phyloP scores from a whole-genome alignment of 345 rosid genomes.

The Hibiscus mutabilis region DNA sequence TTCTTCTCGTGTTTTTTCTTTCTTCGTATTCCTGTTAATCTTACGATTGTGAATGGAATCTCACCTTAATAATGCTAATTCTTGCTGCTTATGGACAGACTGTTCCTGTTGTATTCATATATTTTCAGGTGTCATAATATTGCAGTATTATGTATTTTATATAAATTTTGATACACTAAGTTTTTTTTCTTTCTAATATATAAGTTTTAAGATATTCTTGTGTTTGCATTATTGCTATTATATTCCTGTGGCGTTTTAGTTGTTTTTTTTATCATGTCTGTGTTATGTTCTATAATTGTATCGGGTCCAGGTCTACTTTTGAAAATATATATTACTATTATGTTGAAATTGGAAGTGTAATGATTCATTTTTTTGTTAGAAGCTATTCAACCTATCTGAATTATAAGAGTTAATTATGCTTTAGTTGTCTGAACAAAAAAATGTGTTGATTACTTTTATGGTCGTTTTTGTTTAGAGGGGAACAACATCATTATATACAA shows the following conservation, averaged over 20 bases:
- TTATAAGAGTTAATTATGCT: not conserved
- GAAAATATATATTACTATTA: not conserved
- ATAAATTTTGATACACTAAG: not conserved
- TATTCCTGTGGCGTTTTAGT: not conserved
- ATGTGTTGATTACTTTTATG: not conserved
- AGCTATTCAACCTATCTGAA: not conserved
- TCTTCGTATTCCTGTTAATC: not conserved
- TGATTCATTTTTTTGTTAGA: not conserved
- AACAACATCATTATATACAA: not conserved
- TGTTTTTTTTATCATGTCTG: not conserved
- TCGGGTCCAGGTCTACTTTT: not conserved
- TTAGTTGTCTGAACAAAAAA: not conserved
- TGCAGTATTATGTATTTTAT: not conserved
- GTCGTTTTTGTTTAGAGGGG: not conserved
- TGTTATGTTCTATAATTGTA: not conserved
- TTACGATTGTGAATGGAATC: not conserved
- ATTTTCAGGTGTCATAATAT: not conserved
- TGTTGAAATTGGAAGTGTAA: not conserved
- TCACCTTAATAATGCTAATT: not conserved
- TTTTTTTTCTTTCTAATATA: not conserved
- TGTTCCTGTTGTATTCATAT: not conserved
- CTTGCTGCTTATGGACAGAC: not conserved
- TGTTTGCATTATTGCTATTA: not conserved
- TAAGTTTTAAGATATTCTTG: not conserved
- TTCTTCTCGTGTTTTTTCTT: not conserved